A percentile compares a stretch with the other conserved stretches of the same genome.
Evolutionary conservation across 805 yeast species (phyloP).

Genomic region (Zygotorulaspora danielsina): DNA sequence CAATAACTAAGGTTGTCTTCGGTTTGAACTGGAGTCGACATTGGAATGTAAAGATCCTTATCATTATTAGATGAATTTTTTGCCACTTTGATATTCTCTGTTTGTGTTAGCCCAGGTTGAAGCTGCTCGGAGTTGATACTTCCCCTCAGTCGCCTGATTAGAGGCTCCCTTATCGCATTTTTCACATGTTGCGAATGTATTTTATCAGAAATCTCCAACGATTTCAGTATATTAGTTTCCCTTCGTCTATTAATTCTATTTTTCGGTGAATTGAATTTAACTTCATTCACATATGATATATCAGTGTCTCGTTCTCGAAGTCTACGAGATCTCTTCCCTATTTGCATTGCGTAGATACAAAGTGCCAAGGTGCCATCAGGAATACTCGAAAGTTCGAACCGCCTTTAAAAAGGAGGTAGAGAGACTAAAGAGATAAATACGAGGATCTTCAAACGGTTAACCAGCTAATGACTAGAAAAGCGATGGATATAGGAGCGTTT

Average conservation of each 20-base stretch:
- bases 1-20: constrained; percentile 4
- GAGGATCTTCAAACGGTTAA: too few species aligned
- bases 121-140: constrained; percentile 5
- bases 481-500: too few species aligned
- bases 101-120: too few species aligned
- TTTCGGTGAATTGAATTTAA: neutral
- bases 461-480: too few species aligned
- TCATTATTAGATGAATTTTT: too few species aligned
- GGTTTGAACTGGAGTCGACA: neutral
- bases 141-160: constrained; percentile 8
- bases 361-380: neutral
- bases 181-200: constrained; percentile 22
- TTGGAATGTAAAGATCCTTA: too few species aligned
- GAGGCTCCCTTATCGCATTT: constrained; percentile 8
- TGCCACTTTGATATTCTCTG: too few species aligned
- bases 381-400: neutral
- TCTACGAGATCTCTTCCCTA: neutral
- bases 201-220: constrained; percentile 26
- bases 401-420: neutral
- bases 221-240: constrained; percentile 16
- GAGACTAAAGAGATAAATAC: neutral
- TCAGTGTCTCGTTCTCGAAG: neutral
- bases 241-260: constrained; percentile 1
- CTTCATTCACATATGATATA: neutral
- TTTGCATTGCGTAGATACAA: neutral